Evolutionary conservation across 1,284 basidiomycete genomes (phyloP), one percentile per base, ranked within the genome.

Genomic region (Wolfiporia cocos): DNA sequence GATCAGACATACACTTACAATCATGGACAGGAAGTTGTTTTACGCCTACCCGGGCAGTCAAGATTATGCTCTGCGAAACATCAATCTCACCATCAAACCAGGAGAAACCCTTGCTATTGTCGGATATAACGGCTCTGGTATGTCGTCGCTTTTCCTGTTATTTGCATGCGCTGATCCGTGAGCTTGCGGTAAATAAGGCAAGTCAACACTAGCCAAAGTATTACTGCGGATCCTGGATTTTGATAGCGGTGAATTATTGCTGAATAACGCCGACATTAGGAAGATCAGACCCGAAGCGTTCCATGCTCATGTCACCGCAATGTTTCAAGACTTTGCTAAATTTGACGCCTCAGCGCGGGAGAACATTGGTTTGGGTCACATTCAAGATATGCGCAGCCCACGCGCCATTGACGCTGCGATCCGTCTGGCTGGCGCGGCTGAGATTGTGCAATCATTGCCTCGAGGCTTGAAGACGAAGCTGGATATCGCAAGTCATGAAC

Each of bases 61-160:
- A 36, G 74, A 78, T 41, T 76, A 84, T 22, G 78, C 82, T 23
- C 61, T 92, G 37, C 69, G 65, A 49, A 68, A 84, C 55, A 71
- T 92, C 52, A 84, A 69, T 54, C 77, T 92, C 51, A 70, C 68
- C 19, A 66, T 92, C 33, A 65, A 76, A 44, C 67, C 86, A 10
- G 88, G 88, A 11, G 84, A 89, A 64, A 81, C 73, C 19, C 72
- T 92, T 37, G 89, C 89, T 7, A 79, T 92, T 45, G 89, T 92
- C 20, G 88, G 88, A 11, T 81, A 78, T 57, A 87, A 87, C 61
- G 84, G 85, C 47, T 87, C 84, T 52, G 84, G 84, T 77, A 59
- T 57, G 72, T 62, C n/a, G 6, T 15, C 23, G 33, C 14, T 39
- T 41, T 49, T 23, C 36, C 17, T 12, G 10, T 21, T 12, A 32